These are phyloP conservation scores for Mycena vulgaris DNA, from an alignment of 768 basidiomycete genomes.

Conservation along the genomic window DNA sequence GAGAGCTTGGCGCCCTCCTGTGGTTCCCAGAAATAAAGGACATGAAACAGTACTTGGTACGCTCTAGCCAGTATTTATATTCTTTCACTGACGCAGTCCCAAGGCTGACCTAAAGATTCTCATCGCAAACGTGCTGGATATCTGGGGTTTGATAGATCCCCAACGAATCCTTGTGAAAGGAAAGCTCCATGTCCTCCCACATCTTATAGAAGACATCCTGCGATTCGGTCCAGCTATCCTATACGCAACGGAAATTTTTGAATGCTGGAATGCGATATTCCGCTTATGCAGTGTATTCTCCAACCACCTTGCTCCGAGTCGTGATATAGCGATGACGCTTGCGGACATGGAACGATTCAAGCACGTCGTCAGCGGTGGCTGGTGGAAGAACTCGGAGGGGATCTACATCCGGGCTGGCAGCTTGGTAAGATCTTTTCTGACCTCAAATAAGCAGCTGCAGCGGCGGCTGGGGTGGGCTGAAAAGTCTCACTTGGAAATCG, in stretches of 20 bases:
- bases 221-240: slow-evolving; percentile 9
- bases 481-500: neutral
- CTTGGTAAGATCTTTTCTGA: slow-evolving; percentile 17
- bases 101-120: slow-evolving; percentile 34
- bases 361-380: slow-evolving; percentile 17
- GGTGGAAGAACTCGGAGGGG: neutral
- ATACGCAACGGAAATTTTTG: slow-evolving; percentile 8
- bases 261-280: slow-evolving; percentile 18
- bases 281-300: slow-evolving; percentile 6
- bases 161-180: slow-evolving; percentile 37
- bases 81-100: neutral
- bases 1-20: slow-evolving; percentile 48
- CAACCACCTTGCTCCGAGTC: slow-evolving; percentile 7
- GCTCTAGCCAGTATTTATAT: neutral
- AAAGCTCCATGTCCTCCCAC: slow-evolving; percentile 4
- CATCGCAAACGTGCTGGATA: slow-evolving; percentile 41
- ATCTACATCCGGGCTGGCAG: slow-evolving; percentile 6
- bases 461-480: slow-evolving; percentile 34
- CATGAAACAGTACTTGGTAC: slow-evolving; percentile 46
- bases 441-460: slow-evolving; percentile 22
- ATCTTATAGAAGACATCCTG: neutral
- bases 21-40: slow-evolving; percentile 51
- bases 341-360: slow-evolving; percentile 25
- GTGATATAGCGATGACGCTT: slow-evolving; percentile 6
- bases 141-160: slow-evolving; percentile 45